Percentiles rank a stretch among this genome's conserved stretches.
phyloP scores from a whole-genome alignment of 78 protist genomes.

The Dictyostelium brefeldianum region DNA sequence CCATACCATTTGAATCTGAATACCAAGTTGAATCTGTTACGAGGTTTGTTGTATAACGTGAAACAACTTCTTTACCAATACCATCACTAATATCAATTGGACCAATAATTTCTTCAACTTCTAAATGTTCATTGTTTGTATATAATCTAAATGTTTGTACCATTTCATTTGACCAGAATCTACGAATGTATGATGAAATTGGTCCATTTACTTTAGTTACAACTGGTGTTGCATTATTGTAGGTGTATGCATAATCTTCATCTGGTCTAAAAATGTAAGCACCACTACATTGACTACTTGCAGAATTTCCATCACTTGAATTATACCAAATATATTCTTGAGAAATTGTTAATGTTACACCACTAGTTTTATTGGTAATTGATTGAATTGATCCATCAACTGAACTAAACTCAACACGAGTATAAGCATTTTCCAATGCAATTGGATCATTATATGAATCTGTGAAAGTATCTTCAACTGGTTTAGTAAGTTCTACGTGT shows the following conservation, averaged over 20 bases:
- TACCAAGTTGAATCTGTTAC: slow-evolving; percentile 60
- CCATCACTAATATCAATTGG: slow-evolving; percentile 80
- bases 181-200: background rate
- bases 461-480: background rate
- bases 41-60: slow-evolving; percentile 71
- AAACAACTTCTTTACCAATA: slow-evolving; percentile 87
- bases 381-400: slow-evolving; percentile 44
- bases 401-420: slow-evolving; percentile 25
- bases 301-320: slow-evolving; percentile 26
- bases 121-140: slow-evolving; percentile 11
- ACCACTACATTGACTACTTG: slow-evolving; percentile 81
- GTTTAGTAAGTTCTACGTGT: background rate
- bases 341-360: background rate
- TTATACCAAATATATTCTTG: slow-evolving; percentile 70
- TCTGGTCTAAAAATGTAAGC: slow-evolving; percentile 93
- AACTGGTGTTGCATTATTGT: background rate
- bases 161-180: slow-evolving; percentile 28
- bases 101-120: slow-evolving; percentile 81
- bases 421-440: slow-evolving; percentile 37
- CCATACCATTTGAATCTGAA: slow-evolving; percentile 93
- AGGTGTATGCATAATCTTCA: background rate
- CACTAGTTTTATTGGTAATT: slow-evolving; percentile 28
- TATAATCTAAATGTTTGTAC: slow-evolving; percentile 66
- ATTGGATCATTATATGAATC: background rate
- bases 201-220: background rate